Evolutionary conservation across 148 eudicot genomes (phyloP).

Genomic region (Chenopodium album): DNA sequence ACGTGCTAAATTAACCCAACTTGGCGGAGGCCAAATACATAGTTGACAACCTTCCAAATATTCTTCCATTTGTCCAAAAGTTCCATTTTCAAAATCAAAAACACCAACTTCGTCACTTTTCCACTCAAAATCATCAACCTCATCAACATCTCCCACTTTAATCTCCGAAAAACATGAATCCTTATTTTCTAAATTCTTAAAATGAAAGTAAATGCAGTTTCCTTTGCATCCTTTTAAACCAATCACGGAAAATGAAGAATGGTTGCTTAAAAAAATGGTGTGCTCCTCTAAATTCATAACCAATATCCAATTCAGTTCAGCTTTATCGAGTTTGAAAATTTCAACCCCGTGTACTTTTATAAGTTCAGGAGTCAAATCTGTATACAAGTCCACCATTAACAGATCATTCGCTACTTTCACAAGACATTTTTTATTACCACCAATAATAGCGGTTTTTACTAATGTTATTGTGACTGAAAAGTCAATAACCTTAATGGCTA

Average conservation of each 20-base stretch:
- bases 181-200: conserved; percentile 26
- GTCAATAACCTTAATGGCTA: conserved; percentile 15
- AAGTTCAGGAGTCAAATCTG: conserved; percentile 23
- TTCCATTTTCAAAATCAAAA: conserved; percentile 66
- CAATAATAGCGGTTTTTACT: conserved; percentile 22
- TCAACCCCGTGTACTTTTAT: conserved; percentile 30
- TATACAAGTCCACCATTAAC: conserved; percentile 30
- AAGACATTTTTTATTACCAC: conserved; percentile 32
- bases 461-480: conserved; percentile 5
- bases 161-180: conserved; percentile 20
- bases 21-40: conserved; percentile 32
- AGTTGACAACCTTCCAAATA: conserved; percentile 27
- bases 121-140: conserved; percentile 15
- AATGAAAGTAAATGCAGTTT: conserved; percentile 38
- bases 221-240: conserved; percentile 30
- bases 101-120: conserved; percentile 54
- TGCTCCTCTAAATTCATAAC: conserved; percentile 23
- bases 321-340: conserved; percentile 24
- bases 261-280: conserved; percentile 30
- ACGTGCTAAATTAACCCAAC: conserved; percentile 20
- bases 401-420: conserved; percentile 27
- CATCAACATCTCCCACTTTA: background rate
- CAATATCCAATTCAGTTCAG: conserved; percentile 26
- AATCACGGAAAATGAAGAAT: conserved; percentile 24
- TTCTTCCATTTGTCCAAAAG: conserved; percentile 39